Evolutionary conservation across 2,329 filamentous ascomycete species (phyloP).

Genomic region (Cordyceps sp.): DNA sequence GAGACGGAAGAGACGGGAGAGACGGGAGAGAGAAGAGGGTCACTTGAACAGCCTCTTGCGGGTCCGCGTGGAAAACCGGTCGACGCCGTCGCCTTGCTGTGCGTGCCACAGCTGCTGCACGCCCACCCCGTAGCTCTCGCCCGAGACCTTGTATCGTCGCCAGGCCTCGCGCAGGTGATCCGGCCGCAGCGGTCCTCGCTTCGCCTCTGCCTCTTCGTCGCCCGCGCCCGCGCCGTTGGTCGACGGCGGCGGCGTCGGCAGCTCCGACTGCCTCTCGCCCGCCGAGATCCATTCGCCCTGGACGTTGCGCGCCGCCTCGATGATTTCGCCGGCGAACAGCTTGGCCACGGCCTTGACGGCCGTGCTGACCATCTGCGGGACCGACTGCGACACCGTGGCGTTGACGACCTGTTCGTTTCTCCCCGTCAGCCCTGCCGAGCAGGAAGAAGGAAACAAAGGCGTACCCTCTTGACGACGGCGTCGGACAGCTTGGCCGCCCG

Average conservation of each 20-base stretch:
- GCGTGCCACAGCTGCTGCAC: constrained; percentile 43
- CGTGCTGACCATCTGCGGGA: constrained; percentile 54
- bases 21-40: constrained; percentile 3
- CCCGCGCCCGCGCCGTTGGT: constrained; percentile 13
- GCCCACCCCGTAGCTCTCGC: constrained; percentile 46
- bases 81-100: constrained; percentile 41
- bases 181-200: constrained; percentile 45
- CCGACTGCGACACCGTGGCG: constrained; percentile 64
- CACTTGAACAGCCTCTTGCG: constrained; percentile 36
- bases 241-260: constrained; percentile 24
- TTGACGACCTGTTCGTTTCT: constrained; percentile 41
- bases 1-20: neutral
- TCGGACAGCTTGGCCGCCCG: constrained; percentile 52
- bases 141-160: constrained; percentile 45
- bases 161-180: constrained; percentile 62
- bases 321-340: constrained; percentile 59
- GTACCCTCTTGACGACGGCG: constrained; percentile 49
- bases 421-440: neutral
- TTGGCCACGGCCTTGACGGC: constrained; percentile 65
- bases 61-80: constrained; percentile 38
- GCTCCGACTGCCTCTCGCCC: constrained; percentile 39
- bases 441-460: constrained; percentile 8
- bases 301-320: constrained; percentile 53
- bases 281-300: constrained; percentile 54
- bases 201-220: constrained; percentile 16